Evolutionary conservation across 139 green algal genomes (phyloP).

Genomic region (Zygnema circumcarinatum): DNA sequence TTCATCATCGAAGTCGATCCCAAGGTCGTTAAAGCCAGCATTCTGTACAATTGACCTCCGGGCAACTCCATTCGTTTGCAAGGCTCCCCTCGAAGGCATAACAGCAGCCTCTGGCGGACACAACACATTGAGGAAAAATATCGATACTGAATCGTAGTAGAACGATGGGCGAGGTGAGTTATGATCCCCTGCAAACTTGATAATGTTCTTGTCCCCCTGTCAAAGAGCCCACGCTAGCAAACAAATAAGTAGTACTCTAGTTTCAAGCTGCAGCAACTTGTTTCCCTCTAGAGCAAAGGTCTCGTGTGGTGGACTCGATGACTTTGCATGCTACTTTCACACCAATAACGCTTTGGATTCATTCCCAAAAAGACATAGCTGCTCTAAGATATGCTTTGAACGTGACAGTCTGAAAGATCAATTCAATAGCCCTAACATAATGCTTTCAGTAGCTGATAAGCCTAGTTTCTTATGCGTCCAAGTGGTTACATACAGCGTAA

Average conservation of each 20-base stretch:
- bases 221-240: background rate
- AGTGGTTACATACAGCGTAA: conserved; percentile 38
- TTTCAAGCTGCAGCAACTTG: no score
- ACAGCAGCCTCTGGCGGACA: conserved; percentile 44
- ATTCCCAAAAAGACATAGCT: no score
- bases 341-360: no score
- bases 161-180: conserved; percentile 84
- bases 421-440: no score
- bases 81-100: background rate
- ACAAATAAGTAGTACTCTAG: no score
- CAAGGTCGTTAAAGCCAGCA: background rate
- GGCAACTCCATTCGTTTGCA: background rate
- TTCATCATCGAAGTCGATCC: conserved; percentile 16
- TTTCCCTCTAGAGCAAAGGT: no score
- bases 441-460: no score
- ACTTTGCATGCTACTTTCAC: no score
- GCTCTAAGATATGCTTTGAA: no score
- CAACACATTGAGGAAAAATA: conserved; percentile 88
- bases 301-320: no score
- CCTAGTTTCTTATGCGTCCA: no score
- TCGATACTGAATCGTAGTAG: conserved; percentile 82
- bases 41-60: background rate
- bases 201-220: conserved; percentile 84
- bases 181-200: conserved; percentile 92
- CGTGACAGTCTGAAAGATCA: no score